Evolutionary conservation across 1,284 basidiomycete species (phyloP).

Genomic region (Melampsora abietis-canadensis): DNA sequence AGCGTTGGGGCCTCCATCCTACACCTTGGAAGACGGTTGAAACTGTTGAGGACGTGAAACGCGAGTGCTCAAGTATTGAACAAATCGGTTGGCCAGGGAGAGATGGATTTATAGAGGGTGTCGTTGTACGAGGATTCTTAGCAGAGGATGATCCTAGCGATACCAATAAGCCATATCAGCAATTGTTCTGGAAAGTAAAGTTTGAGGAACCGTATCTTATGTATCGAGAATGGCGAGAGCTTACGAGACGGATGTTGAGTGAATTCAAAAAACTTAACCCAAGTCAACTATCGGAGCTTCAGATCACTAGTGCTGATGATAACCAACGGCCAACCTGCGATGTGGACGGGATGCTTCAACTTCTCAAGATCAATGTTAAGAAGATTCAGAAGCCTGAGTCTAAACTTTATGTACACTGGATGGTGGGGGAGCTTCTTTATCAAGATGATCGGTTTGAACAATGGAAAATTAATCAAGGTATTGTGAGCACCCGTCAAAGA

Average conservation of each 20-base stretch:
- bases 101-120: constrained; percentile 86
- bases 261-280: neutral
- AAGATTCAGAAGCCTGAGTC: constrained; percentile 33
- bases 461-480: constrained; percentile 25
- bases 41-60: constrained; percentile 66
- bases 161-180: constrained; percentile 60
- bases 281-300: neutral
- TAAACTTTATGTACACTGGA: constrained; percentile 26
- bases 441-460: constrained; percentile 19
- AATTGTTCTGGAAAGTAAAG: constrained; percentile 99
- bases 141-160: constrained; percentile 52
- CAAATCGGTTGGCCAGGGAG: constrained; percentile 68
- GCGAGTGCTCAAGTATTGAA: constrained; percentile 49
- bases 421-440: constrained; percentile 21
- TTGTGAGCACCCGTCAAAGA: constrained; percentile 14
- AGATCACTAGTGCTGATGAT: neutral
- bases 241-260: constrained; percentile 64
- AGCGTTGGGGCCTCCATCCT: constrained; percentile 85
- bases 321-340: neutral
- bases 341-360: constrained; percentile 5
- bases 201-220: constrained; percentile 98
- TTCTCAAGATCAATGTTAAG: constrained; percentile 21
- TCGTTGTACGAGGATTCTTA: constrained; percentile 66
- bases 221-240: constrained; percentile 95
- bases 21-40: constrained; percentile 66